phyloP scores from a whole-genome alignment of 495 filamentous ascomycete species.

The Neurospora terricola region DNA sequence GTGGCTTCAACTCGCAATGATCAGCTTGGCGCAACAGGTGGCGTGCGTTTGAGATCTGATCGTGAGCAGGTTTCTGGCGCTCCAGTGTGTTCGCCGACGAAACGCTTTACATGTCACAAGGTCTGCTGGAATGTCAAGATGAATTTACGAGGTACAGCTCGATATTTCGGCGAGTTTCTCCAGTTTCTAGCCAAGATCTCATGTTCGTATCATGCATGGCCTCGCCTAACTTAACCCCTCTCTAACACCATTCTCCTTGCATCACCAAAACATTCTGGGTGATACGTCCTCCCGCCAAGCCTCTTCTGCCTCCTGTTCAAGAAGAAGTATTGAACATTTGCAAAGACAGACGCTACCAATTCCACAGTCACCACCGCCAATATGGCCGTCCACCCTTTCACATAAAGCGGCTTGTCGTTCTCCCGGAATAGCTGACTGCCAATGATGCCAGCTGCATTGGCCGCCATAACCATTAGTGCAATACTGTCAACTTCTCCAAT shows the following conservation, averaged over 20 bases:
- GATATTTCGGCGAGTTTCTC: not conserved
- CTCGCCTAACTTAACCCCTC: not conserved
- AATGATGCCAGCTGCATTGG: conserved; percentile 42
- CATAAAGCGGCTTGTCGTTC: conserved; percentile 41
- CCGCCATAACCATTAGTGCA: conserved; percentile 44
- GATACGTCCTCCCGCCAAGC: conserved; percentile 7
- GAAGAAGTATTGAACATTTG: conserved; percentile 17
- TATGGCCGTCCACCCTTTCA: conserved; percentile 18
- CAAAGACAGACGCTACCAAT: conserved; percentile 10
- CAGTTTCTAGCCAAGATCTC: not conserved
- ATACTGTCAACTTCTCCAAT: not conserved
- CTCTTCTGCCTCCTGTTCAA: conserved; percentile 14
- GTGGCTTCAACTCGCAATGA: not conserved
- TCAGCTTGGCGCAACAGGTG: not conserved
- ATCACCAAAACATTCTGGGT: not conserved
- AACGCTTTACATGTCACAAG: not conserved
- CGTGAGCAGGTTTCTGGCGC: not conserved
- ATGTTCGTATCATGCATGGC: not conserved
- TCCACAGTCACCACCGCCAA: conserved; percentile 6
- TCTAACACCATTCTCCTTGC: not conserved
- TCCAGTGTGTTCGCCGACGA: not conserved
- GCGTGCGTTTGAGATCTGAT: not conserved
- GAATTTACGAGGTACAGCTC: not conserved
- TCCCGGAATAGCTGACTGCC: conserved; percentile 46
- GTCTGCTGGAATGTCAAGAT: not conserved